These are phyloP conservation scores for Pochonia chlamydosporia DNA, from an alignment of 2,329 filamentous ascomycete species.

Conservation along the genomic window DNA sequence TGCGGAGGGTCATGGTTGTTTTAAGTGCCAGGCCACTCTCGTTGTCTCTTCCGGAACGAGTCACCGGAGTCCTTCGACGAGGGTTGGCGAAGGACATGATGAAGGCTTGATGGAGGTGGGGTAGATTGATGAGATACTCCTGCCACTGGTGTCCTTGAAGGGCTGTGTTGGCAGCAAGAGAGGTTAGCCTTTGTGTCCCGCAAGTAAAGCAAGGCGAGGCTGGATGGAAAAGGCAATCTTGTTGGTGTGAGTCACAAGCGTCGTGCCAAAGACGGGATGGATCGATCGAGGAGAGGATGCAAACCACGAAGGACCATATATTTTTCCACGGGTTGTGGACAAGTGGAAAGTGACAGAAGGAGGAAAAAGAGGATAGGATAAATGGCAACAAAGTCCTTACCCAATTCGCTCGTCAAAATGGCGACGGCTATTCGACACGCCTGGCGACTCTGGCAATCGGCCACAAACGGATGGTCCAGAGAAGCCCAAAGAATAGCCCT, in stretches of 20 bases:
- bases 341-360: not conserved
- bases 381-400: not conserved
- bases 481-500: too few species aligned
- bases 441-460: too few species aligned
- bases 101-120: slow-evolving; percentile 2
- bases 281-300: not conserved
- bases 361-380: not conserved
- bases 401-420: not conserved
- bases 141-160: slow-evolving; percentile 3
- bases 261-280: not conserved
- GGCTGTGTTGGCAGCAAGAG: slow-evolving; percentile 1
- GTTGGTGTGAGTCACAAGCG: slow-evolving; percentile 3
- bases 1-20: slow-evolving; percentile 49
- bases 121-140: not conserved
- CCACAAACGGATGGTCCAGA: too few species aligned
- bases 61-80: slow-evolving; percentile 39
- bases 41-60: slow-evolving; percentile 28
- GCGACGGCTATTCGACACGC: not conserved
- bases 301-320: not conserved
- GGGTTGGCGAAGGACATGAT: slow-evolving; percentile 45
- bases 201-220: not conserved
- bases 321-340: not conserved
- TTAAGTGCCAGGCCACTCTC: slow-evolving; percentile 28
- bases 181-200: slow-evolving; percentile 1
- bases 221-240: slow-evolving; percentile 1